Percentiles rank a stretch among this genome's conserved stretches.
These are phyloP conservation scores for Metschnikowia sp. DNA, from an alignment of 805 yeast genomes.

Conservation along the genomic window DNA sequence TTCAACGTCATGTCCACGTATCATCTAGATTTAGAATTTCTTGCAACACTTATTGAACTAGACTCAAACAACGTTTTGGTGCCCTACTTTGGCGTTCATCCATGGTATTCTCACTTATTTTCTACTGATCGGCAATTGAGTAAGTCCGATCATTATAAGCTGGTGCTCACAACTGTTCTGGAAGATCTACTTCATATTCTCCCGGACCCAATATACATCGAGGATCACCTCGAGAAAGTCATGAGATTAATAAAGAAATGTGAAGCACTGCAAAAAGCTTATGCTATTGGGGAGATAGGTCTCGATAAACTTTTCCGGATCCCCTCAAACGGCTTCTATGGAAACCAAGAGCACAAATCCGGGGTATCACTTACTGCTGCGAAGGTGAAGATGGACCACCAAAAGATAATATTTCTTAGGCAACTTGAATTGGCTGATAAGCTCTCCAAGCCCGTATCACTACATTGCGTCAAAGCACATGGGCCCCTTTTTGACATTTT, in stretches of 20 bases:
- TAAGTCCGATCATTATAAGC: slow-evolving; percentile 54
- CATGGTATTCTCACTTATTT: slow-evolving; percentile 82
- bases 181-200: slow-evolving; percentile 42
- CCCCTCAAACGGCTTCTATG: slow-evolving; percentile 57
- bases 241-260: slow-evolving; percentile 19
- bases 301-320: slow-evolving; percentile 73
- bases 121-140: slow-evolving; percentile 23
- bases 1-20: slow-evolving; percentile 41
- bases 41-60: slow-evolving; percentile 19
- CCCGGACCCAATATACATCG: slow-evolving; percentile 59
- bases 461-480: slow-evolving; percentile 85
- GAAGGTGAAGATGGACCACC: slow-evolving; percentile 66
- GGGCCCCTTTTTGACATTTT: slow-evolving; percentile 50
- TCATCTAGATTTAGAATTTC: slow-evolving; percentile 28
- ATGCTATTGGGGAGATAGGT: slow-evolving; percentile 86
- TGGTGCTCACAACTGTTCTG: slow-evolving; percentile 45
- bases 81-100: slow-evolving; percentile 77
- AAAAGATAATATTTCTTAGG: slow-evolving; percentile 45
- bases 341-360: slow-evolving; percentile 24
- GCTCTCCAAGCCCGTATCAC: slow-evolving; percentile 52
- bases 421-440: slow-evolving; percentile 56
- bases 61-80: slow-evolving; percentile 20
- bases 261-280: slow-evolving; percentile 5
- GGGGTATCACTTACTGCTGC: slow-evolving; percentile 38
- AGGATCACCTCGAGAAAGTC: slow-evolving; percentile 31